Evolutionary conservation across 805 yeast species (phyloP).

Genomic region (Lipomyces sp.): DNA sequence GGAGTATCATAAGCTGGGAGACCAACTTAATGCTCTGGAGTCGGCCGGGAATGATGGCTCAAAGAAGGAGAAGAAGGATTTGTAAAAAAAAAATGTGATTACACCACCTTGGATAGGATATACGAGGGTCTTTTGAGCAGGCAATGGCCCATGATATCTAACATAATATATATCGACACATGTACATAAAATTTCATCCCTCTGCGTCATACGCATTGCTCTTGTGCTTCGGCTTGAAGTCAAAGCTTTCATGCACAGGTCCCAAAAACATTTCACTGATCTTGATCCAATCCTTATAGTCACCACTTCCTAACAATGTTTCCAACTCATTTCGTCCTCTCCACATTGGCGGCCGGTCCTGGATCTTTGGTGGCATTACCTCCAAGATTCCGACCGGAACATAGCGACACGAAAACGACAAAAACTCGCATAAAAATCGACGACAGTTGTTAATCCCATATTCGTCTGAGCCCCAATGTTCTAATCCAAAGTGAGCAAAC

Average conservation of each 20-base stretch:
- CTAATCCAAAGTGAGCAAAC: slow-evolving; percentile 80
- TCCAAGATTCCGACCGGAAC: slow-evolving; percentile 93
- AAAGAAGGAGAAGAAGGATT: slow-evolving; percentile 39
- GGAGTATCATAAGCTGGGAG: slow-evolving; percentile 62
- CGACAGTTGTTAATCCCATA: slow-evolving; percentile 88
- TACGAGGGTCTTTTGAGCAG: not conserved
- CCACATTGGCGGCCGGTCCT: slow-evolving; percentile 95
- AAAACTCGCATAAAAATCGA: slow-evolving; percentile 89
- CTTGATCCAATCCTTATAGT: slow-evolving; percentile 94
- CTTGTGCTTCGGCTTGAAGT: slow-evolving; percentile 91
- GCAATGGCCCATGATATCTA: not conserved
- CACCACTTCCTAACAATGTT: slow-evolving; percentile 81
- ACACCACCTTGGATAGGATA: slow-evolving; percentile 2
- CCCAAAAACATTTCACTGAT: slow-evolving; percentile 95
- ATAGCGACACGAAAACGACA: slow-evolving; percentile 92
- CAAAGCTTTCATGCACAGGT: slow-evolving; percentile 73
- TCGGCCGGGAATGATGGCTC: slow-evolving; percentile 37
- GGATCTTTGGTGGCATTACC: slow-evolving; percentile 81
- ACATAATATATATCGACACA: not conserved
- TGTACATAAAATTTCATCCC: not conserved
- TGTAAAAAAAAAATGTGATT: not conserved
- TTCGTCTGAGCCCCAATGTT: slow-evolving; percentile 98
- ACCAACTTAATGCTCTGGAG: slow-evolving; percentile 44
- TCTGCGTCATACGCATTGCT: slow-evolving; percentile 70
- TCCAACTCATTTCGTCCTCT: slow-evolving; percentile 91